Conservation (phyloP, 306 rosid genomes). For the Corylus avellana region DNA sequence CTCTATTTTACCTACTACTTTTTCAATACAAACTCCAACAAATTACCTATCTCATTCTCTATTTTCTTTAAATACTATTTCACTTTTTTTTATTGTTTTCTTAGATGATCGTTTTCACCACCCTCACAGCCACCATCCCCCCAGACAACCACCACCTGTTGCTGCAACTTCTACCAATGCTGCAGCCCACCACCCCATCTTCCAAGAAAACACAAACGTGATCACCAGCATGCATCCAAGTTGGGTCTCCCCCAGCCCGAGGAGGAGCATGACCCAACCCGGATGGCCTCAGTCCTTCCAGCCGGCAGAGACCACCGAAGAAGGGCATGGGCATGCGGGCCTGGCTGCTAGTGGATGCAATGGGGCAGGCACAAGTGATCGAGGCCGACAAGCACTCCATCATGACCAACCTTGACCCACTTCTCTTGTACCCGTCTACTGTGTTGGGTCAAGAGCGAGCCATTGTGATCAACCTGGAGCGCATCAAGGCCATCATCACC, state of each 20-base stretch:
- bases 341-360: slow-evolving; percentile 70
- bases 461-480: slow-evolving; percentile 83
- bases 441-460: slow-evolving; percentile 82
- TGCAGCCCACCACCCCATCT: too few relatives aligned
- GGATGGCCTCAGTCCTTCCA: slow-evolving; percentile 17
- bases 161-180: too few relatives aligned
- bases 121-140: too few relatives aligned
- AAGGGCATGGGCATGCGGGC: slow-evolving; percentile 72
- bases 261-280: slow-evolving; percentile 37
- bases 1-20: too few relatives aligned
- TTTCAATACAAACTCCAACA: too few relatives aligned
- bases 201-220: too few relatives aligned
- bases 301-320: slow-evolving; percentile 49
- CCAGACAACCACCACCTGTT: too few relatives aligned
- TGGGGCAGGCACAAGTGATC: slow-evolving; percentile 62
- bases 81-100: too few relatives aligned
- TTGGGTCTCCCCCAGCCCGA: slow-evolving; percentile 24
- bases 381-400: slow-evolving; percentile 89
- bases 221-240: background rate
- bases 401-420: slow-evolving; percentile 90
- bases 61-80: too few relatives aligned
- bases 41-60: too few relatives aligned
- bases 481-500: slow-evolving; percentile 90
- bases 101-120: too few relatives aligned
- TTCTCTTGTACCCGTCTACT: slow-evolving; percentile 67